Conservation (phyloP, 306 rosid species). For the Lupinus albus region DNA sequence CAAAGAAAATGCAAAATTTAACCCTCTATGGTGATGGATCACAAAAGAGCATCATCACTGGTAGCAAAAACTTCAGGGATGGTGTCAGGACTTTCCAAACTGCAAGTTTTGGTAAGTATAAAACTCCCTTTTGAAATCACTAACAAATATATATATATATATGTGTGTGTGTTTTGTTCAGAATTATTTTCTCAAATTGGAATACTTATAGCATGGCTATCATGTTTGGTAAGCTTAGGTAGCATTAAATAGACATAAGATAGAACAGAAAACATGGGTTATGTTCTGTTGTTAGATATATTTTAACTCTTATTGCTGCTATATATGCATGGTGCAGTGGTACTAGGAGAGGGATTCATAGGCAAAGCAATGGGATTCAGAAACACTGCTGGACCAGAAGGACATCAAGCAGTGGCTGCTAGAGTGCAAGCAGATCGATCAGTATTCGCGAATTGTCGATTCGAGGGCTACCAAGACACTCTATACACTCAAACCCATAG, state of each 20-base stretch:
- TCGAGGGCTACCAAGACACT: slow-evolving; percentile 91
- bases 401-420: slow-evolving; percentile 87
- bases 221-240: too few species aligned
- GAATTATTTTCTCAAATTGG: too few species aligned
- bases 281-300: too few species aligned
- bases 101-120: slow-evolving; percentile 68
- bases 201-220: too few species aligned
- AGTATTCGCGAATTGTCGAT: slow-evolving; percentile 75
- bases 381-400: slow-evolving; percentile 86
- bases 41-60: slow-evolving; percentile 77
- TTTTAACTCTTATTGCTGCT: neutral
- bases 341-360: slow-evolving; percentile 71
- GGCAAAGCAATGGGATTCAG: slow-evolving; percentile 78
- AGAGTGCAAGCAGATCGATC: slow-evolving; percentile 76
- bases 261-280: too few species aligned
- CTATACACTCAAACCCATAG: slow-evolving; percentile 73
- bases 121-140: neutral
- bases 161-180: too few species aligned
- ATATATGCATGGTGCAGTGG: slow-evolving; percentile 56
- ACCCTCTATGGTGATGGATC: slow-evolving; percentile 94
- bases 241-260: too few species aligned
- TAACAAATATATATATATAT: too few species aligned
- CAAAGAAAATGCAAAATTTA: slow-evolving; percentile 64
- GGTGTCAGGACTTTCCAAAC: slow-evolving; percentile 72
- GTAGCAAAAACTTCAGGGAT: slow-evolving; percentile 66